phyloP scores from a whole-genome alignment of 2,329 filamentous ascomycete species.

The Setomelanomma holmii region DNA sequence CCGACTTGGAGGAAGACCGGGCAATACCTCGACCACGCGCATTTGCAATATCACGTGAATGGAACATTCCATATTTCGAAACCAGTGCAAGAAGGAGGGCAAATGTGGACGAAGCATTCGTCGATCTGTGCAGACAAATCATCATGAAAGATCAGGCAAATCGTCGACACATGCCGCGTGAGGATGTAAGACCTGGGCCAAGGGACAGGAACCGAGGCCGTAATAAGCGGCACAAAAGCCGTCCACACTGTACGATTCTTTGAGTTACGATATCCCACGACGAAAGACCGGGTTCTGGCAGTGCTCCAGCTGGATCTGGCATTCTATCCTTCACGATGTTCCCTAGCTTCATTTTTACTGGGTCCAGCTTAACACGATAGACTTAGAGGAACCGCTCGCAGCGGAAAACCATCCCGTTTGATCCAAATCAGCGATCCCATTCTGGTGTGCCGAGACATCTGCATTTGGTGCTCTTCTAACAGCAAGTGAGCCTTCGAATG shows the following conservation, averaged over 20 bases:
- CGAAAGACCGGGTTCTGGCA: slow-evolving; percentile 20
- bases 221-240: slow-evolving; percentile 19
- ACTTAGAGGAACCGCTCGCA: slow-evolving; percentile 29
- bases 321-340: slow-evolving; percentile 10
- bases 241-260: slow-evolving; percentile 38
- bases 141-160: slow-evolving; percentile 71
- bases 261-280: slow-evolving; percentile 33
- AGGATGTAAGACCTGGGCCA: slow-evolving; percentile 15
- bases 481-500: background rate
- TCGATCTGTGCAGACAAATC: slow-evolving; percentile 84
- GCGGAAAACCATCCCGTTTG: slow-evolving; percentile 24
- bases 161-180: slow-evolving; percentile 25
- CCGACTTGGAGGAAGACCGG: slow-evolving; percentile 85
- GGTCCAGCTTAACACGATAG: slow-evolving; percentile 20
- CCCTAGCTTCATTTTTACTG: slow-evolving; percentile 6
- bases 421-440: slow-evolving; percentile 1
- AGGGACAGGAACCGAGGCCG: slow-evolving; percentile 9
- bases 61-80: slow-evolving; percentile 91
- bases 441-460: background rate
- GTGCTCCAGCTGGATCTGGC: slow-evolving; percentile 34
- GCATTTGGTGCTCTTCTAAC: background rate
- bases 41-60: slow-evolving; percentile 84
- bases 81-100: slow-evolving; percentile 81
- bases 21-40: slow-evolving; percentile 78
- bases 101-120: slow-evolving; percentile 90